Evolutionary conservation across 768 basidiomycete genomes (phyloP).

Genomic region (Lentinula boryana): DNA sequence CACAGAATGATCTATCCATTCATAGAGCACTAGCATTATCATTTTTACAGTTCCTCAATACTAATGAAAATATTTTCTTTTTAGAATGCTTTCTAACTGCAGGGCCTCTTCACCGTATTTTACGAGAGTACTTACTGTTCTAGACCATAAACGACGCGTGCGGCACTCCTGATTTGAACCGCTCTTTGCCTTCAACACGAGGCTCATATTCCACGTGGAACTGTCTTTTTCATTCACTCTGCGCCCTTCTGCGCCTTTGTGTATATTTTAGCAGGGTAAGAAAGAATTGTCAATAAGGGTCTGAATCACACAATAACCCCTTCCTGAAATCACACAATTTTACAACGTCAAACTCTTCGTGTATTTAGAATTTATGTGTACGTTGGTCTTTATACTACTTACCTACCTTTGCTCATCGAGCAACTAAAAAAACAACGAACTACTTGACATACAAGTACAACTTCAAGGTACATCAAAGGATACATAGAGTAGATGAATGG

Average conservation of each 20-base stretch:
- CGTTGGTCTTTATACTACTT: background rate
- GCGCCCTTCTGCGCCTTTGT: background rate
- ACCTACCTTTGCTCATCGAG: background rate
- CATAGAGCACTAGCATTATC: no score
- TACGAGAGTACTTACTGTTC: background rate
- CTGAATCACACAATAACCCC: background rate
- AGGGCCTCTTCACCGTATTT: background rate
- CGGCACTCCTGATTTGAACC: background rate
- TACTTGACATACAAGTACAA: background rate
- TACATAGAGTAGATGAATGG: background rate
- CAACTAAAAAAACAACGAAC: slow-evolving; percentile 6
- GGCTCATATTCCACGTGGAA: background rate
- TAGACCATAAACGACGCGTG: background rate
- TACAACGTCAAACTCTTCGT: slow-evolving; percentile 4
- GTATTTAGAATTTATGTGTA: background rate
- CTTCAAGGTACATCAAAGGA: background rate
- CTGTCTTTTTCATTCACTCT: background rate
- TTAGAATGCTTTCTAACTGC: background rate
- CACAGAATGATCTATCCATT: no score
- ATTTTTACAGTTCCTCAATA: no score
- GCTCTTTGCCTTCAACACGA: slow-evolving; percentile 13
- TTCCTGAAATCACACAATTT: background rate
- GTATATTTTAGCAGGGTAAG: no score
- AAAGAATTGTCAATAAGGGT: background rate
- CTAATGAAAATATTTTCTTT: background rate